These are phyloP conservation scores for Rhodomyrtus tomentosa DNA, from an alignment of 345 rosid genomes.

Conservation along the genomic window DNA sequence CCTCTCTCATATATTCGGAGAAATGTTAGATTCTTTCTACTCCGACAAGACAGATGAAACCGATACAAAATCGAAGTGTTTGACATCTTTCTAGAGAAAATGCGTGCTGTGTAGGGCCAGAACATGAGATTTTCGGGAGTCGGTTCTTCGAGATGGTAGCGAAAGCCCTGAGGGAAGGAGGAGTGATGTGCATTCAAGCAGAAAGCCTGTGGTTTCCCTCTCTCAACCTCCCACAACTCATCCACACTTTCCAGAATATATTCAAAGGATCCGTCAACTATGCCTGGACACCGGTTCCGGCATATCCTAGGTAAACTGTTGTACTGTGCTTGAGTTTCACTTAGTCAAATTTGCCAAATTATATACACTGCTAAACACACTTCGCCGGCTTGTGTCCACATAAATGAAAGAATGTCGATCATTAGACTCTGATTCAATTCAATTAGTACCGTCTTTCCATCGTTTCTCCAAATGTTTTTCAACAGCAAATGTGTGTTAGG, in stretches of 20 bases:
- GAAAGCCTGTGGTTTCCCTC: constrained; percentile 55
- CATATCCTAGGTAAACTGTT: constrained; percentile 34
- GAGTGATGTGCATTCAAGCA: constrained; percentile 56
- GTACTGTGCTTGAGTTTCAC: not conserved
- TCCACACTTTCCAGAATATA: constrained; percentile 19
- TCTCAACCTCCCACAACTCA: constrained; percentile 22
- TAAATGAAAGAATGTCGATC: not conserved
- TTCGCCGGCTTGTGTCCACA: not conserved
- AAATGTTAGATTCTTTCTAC: not conserved
- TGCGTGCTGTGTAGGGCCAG: constrained; percentile 13
- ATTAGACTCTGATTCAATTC: not conserved
- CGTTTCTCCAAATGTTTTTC: not conserved
- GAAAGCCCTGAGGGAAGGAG: constrained; percentile 53
- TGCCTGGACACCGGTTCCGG: constrained; percentile 46
- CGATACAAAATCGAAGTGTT: not conserved
- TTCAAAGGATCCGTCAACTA: constrained; percentile 54
- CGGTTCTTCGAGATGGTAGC: constrained; percentile 36
- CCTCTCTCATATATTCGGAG: not conserved
- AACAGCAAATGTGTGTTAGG: not conserved
- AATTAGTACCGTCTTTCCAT: not conserved
- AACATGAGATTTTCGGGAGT: constrained; percentile 37
- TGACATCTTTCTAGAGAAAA: not conserved
- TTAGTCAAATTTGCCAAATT: not conserved
- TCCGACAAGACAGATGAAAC: not conserved
- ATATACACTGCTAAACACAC: not conserved